A percentile compares a stretch with the other conserved stretches of the same genome.
phyloP scores from a whole-genome alignment of 345 rosid species.

The Gossypium ekmanianum region DNA sequence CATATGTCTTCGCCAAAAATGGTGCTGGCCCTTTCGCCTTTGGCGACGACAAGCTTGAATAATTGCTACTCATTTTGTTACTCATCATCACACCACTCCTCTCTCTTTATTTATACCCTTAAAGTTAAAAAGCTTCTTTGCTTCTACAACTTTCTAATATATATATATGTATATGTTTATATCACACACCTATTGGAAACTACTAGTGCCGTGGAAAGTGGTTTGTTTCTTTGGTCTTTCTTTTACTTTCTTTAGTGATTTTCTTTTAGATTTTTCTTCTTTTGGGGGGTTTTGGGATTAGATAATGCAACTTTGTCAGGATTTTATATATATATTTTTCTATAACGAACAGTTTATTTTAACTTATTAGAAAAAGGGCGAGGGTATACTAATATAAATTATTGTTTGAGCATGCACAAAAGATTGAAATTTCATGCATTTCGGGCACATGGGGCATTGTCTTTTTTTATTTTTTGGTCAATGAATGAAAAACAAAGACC shows the following conservation, averaged over 20 bases:
- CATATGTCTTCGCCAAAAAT: constrained; percentile 54
- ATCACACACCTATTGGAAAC: constrained; percentile 14
- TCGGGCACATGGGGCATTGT: not conserved
- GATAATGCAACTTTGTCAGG: not conserved
- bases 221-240: constrained; percentile 6
- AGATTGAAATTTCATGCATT: constrained; percentile 16
- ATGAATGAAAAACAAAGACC: no score
- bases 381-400: not conserved
- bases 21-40: constrained; percentile 48
- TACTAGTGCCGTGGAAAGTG: constrained; percentile 16
- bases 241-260: not conserved
- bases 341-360: not conserved
- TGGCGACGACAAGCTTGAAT: constrained; percentile 26
- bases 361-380: not conserved
- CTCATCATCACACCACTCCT: not conserved
- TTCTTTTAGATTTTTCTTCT: not conserved
- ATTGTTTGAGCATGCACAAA: not conserved
- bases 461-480: not conserved
- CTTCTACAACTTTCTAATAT: not conserved
- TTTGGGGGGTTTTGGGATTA: not conserved
- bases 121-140: not conserved
- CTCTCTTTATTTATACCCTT: not conserved
- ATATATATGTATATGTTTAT: constrained; percentile 3
- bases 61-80: not conserved
- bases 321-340: no score